phyloP scores from a whole-genome alignment of 129 eudicot genomes.

The Centaurea solstitialis region DNA sequence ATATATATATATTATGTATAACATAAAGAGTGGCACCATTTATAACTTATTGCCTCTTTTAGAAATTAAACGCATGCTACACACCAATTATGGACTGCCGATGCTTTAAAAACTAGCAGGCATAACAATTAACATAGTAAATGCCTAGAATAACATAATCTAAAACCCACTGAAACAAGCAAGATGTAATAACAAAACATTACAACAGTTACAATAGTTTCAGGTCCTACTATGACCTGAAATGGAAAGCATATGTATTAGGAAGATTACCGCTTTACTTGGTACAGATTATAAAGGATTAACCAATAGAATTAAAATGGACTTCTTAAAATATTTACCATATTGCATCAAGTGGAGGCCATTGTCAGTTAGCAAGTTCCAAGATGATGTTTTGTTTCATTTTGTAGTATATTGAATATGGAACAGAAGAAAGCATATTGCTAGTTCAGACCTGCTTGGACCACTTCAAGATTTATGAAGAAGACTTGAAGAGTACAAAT shows the following conservation, averaged over 20 bases:
- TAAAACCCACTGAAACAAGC: background rate
- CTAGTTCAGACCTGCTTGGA: slow-evolving; percentile 54
- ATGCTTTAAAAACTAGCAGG: background rate
- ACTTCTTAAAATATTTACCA: background rate
- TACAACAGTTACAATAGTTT: background rate
- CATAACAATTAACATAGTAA: background rate
- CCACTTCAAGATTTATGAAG: slow-evolving; percentile 36
- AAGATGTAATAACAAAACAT: background rate
- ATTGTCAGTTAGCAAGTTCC: background rate
- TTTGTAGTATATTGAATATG: slow-evolving; percentile 46
- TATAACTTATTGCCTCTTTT: background rate
- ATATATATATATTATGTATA: too few species aligned
- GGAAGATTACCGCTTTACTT: background rate
- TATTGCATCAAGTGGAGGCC: background rate
- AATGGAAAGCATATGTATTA: background rate
- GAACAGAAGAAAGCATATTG: slow-evolving; percentile 53
- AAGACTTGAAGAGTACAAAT: slow-evolving; percentile 41
- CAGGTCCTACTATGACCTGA: background rate
- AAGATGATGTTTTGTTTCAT: slow-evolving; percentile 4
- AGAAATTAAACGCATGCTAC: background rate
- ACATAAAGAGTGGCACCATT: background rate
- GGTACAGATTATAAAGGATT: background rate
- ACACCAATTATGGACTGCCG: background rate
- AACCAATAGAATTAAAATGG: background rate
- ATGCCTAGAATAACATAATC: background rate